A percentile compares a stretch with the other conserved stretches of the same genome.
Evolutionary conservation across 2,329 filamentous ascomycete species (phyloP).

Genomic region (Seiridium cupressi): DNA sequence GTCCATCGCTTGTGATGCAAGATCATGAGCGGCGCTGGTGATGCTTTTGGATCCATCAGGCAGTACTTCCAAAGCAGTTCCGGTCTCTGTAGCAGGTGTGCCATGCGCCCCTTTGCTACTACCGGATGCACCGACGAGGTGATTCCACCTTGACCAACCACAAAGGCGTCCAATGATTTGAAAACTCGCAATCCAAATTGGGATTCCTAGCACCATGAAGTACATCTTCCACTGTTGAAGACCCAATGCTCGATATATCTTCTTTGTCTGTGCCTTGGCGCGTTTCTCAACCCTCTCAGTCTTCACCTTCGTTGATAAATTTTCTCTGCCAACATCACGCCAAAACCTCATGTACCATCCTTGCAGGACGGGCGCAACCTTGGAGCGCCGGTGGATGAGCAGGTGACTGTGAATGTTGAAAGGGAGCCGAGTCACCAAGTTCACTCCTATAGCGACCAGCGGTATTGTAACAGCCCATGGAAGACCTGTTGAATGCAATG

Average conservation of each 20-base stretch:
- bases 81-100: background rate
- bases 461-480: conserved; percentile 57
- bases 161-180: conserved; percentile 49
- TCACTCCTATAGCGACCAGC: conserved; percentile 46
- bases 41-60: too few relatives aligned
- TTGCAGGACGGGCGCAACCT: conserved; percentile 27
- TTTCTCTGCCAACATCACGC: conserved; percentile 16
- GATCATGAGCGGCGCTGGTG: too few relatives aligned
- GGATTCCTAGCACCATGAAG: conserved; percentile 36
- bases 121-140: too few relatives aligned
- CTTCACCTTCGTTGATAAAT: conserved; percentile 3
- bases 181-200: conserved; percentile 49
- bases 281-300: conserved; percentile 26
- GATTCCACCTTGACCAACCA: conserved; percentile 17
- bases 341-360: conserved; percentile 31
- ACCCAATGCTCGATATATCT: conserved; percentile 32
- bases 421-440: conserved; percentile 44
- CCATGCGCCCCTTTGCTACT: background rate
- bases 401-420: conserved; percentile 37
- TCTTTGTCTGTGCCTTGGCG: conserved; percentile 16
- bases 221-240: conserved; percentile 48
- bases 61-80: too few relatives aligned
- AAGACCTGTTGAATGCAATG: conserved; percentile 41
- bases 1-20: too few relatives aligned
- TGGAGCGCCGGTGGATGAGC: conserved; percentile 25